Percentiles rank a stretch among this genome's conserved stretches.
phyloP scores from a whole-genome alignment of 768 basidiomycete genomes.

The Boletus fagicola region DNA sequence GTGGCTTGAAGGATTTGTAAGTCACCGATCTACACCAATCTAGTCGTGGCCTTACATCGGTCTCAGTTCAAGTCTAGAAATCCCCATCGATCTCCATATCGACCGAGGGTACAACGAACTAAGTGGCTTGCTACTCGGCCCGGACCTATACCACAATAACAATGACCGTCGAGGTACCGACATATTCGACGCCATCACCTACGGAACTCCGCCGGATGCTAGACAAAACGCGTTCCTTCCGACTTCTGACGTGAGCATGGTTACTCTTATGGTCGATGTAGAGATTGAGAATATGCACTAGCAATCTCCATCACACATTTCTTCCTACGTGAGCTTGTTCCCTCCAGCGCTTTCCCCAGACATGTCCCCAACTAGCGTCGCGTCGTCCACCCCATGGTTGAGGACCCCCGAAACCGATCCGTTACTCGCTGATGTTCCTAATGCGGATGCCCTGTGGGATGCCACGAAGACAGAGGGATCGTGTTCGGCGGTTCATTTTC shows the following conservation, averaged over 20 bases:
- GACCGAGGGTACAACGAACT: not conserved
- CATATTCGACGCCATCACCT: not conserved
- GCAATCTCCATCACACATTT: not conserved
- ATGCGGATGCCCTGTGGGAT: not conserved
- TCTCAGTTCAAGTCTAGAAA: constrained; percentile 2
- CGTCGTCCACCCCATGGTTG: constrained; percentile 24
- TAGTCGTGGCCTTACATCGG: constrained; percentile 8
- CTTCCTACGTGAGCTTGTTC: not conserved
- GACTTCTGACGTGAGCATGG: constrained; percentile 11
- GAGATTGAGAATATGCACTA: constrained; percentile 4
- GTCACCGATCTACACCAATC: constrained; percentile 2
- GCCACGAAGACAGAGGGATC: not conserved
- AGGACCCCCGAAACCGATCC: constrained; percentile 17
- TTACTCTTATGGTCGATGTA: not conserved
- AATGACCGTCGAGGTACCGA: not conserved
- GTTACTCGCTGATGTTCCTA: not conserved
- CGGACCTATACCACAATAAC: not conserved
- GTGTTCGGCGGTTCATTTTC: not conserved
- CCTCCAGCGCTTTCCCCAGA: constrained; percentile 28
- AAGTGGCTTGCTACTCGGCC: constrained; percentile 15
- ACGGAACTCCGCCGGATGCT: not conserved
- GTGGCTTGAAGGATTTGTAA: constrained; percentile 21
- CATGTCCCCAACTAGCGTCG: constrained; percentile 20
- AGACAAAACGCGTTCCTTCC: not conserved
- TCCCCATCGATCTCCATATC: not conserved